Percentiles rank a stretch among this genome's conserved stretches.
Evolutionary conservation across 345 rosid genomes (phyloP).

Genomic region (Sonneratia caseolaris): DNA sequence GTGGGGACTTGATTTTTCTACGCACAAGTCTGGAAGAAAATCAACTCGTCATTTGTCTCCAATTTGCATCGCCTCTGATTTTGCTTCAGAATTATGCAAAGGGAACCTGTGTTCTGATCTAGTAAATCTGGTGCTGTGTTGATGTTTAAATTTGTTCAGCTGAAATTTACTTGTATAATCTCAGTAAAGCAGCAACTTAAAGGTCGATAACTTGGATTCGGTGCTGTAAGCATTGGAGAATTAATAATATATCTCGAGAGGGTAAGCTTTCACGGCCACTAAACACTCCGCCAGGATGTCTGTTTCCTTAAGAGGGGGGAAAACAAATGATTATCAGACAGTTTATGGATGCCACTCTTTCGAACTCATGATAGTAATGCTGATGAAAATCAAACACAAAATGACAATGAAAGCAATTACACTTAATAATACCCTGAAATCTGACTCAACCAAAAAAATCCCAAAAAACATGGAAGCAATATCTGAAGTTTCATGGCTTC

Average conservation of each 20-base stretch:
- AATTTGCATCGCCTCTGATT: neutral
- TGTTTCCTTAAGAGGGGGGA: neutral
- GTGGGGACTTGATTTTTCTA: neutral
- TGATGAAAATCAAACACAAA: neutral
- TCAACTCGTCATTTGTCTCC: neutral
- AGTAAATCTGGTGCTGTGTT: neutral
- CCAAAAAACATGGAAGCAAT: neutral
- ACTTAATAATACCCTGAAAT: neutral
- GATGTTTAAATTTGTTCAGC: neutral
- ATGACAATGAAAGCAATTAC: neutral
- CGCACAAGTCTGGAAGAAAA: neutral
- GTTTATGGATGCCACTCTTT: neutral
- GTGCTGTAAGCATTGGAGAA: neutral
- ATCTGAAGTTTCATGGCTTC: neutral
- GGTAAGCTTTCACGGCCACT: too few relatives aligned
- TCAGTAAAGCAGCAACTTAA: neutral
- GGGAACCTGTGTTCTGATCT: neutral
- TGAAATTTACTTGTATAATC: neutral
- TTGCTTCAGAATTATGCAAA: neutral
- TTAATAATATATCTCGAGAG: neutral
- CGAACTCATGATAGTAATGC: neutral
- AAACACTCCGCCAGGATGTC: neutral
- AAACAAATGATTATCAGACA: neutral
- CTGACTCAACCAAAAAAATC: neutral
- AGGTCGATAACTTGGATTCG: neutral